Base-by-base conservation (phyloP, 2,329 filamentous ascomycete genomes). In the Chrysoporthe deuterocubensis region DNA sequence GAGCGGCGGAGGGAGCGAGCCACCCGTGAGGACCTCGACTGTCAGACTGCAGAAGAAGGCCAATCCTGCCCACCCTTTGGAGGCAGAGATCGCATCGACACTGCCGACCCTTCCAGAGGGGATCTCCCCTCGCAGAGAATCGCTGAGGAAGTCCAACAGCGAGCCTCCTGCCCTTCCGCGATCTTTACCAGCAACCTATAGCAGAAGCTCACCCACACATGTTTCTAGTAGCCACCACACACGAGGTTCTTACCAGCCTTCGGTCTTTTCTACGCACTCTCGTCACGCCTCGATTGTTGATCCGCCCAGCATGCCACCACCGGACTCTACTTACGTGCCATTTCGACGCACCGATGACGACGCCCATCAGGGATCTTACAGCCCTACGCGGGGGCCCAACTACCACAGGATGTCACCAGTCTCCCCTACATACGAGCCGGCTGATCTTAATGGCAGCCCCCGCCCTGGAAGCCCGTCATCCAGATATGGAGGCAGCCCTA, bases 381-480 rank as follows among this genome's bases (percentile, higher is more conserved):
- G 67, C 50, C 69, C 69, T 9, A 62, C 67, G n/a, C 61, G 58
- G 21, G 14, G 46, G 26, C 66, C 69, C 16, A 65, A 69, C 54
- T 69, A 92, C 78, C 79, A 85, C 40, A 86, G 92, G 63, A 91
- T 92, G 9, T 90, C 93, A 2, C 87, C 92, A 1, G 87, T 89
- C 0, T 89, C 84, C 71, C 82, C 90, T 34, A 85, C 89, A 4
- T 98, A 96, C 78, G 96, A 98, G 78, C 93, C 94, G 0, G 85
- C 90, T 32, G 94, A 97, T 73, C 80, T 98, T 68, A 95, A 98
- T 75, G 96, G 96, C 61, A 94, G 89, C 70, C 94, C 96, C 7
- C 84, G 96, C 68, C 95, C 96, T 1, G 95, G 95, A 5, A 97
- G 95, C 0, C 94, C 95, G 1, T 94, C 94, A 0, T 95, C 93